phyloP scores from a whole-genome alignment of 1,284 basidiomycete species.

The Crocinoboletus sp. region DNA sequence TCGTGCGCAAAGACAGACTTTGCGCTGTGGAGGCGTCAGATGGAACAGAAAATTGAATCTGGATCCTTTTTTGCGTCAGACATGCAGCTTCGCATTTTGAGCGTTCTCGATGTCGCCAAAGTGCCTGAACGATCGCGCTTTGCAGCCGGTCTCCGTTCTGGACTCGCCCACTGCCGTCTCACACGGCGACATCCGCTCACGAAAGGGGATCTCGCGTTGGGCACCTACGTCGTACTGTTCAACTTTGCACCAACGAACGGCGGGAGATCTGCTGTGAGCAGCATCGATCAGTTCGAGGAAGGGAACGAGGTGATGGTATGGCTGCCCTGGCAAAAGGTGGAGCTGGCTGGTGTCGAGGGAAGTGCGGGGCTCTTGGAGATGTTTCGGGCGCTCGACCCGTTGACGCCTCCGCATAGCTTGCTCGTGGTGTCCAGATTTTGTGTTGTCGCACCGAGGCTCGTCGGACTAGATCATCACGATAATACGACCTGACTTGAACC shows the following conservation, averaged over 20 bases:
- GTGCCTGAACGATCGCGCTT: conserved; percentile 12
- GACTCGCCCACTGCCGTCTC: conserved; percentile 29
- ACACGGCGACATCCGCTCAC: conserved; percentile 18
- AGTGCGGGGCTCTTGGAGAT: conserved; percentile 13
- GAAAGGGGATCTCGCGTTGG: conserved; percentile 20
- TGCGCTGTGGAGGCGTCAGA: conserved; percentile 47
- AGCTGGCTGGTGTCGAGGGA: conserved; percentile 11
- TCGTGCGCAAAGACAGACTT: conserved; percentile 39
- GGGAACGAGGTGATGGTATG: conserved; percentile 28
- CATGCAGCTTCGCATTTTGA: conserved; percentile 34
- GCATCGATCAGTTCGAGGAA: conserved; percentile 19
- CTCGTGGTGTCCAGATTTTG: conserved; percentile 29
- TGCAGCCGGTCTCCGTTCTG: conserved; percentile 14
- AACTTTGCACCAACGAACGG: conserved; percentile 18
- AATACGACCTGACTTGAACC: conserved; percentile 6
- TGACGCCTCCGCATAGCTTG: conserved; percentile 29
- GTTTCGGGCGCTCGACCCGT: conserved; percentile 23
- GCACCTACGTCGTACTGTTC: conserved; percentile 31
- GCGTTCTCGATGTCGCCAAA: conserved; percentile 30
- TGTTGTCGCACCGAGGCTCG: conserved; percentile 11
- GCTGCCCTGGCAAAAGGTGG: conserved; percentile 32
- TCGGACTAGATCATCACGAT: too few relatives aligned
- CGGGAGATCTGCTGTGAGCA: conserved; percentile 14
- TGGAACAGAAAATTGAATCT: conserved; percentile 30
- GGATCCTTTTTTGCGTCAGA: conserved; percentile 26